Evolutionary conservation across 1,139 yeast genomes (phyloP), one percentile per base, ranked within the genome.

Genomic region (Wickerhamomyces sp.): DNA sequence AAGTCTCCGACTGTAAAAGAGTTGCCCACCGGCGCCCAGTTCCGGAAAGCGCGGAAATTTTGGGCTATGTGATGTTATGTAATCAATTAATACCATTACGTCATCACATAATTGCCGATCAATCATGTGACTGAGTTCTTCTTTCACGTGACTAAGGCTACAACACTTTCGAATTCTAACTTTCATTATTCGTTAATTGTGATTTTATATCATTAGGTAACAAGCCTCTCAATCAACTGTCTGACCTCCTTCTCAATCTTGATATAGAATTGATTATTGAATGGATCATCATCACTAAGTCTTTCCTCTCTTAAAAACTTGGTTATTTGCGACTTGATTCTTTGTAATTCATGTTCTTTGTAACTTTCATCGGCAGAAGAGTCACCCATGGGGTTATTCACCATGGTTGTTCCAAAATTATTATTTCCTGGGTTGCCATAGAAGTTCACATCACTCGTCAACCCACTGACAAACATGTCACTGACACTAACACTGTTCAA

Each of bases 221-320:
- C 38, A 14, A 58, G 39, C 37, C 59, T 49, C 32, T 57, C 59
- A 40, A 57, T 57, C 47, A 57, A 29, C 34, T 54, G 55, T 45
- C 52, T 55, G 26, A 57, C 59, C 39, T 57, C 62, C 27, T 55
- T 54, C 45, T 58, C 62, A 38, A 57, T 48, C 10, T 47, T 36
- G 23, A 55, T 52, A 45, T 58, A 58, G 41, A 55, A 58, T 43
- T 52, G 54, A 40, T 57, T 56, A 40, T 55, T 56, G 48, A 56
- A 57, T 3, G 56, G 57, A 39, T 58, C 60, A 39, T 57, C 62
- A 39, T 57, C 59, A 27, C 53, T 48, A 13, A 57, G 41, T 44
- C 62, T 50, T 44, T 58, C 61, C 35, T 58, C 61, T 40, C 54
- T 50, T 37, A 57, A 40, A 37, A 55, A 58, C 45, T 53, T 56